Percentiles rank a stretch among this genome's conserved stretches.
These are phyloP conservation scores for Yamadazyma buinensis DNA, from an alignment of 1,139 yeast species.

Conservation along the genomic window DNA sequence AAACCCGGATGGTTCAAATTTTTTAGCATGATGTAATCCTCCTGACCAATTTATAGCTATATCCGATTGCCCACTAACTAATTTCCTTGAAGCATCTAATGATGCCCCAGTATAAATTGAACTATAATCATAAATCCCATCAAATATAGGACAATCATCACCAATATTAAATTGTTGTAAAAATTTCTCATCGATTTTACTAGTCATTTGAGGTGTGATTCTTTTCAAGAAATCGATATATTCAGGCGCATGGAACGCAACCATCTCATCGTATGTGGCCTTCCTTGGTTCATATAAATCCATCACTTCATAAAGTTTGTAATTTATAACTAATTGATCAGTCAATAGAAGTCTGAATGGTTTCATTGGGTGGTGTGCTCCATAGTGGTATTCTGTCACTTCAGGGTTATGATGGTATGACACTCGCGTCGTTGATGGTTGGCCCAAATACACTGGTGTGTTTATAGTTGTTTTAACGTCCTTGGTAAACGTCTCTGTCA, in stretches of 20 bases:
- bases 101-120: slow-evolving; percentile 95
- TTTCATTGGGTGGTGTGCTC: slow-evolving; percentile 95
- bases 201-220: slow-evolving; percentile 78
- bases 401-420: slow-evolving; percentile 88
- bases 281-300: slow-evolving; percentile 79
- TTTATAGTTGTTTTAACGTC: slow-evolving; percentile 58
- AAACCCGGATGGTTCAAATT: slow-evolving; percentile 93
- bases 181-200: slow-evolving; percentile 51
- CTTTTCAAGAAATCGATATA: slow-evolving; percentile 75
- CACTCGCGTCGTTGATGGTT: slow-evolving; percentile 45
- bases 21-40: slow-evolving; percentile 95
- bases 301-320: slow-evolving; percentile 85
- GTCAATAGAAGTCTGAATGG: slow-evolving; percentile 95
- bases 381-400: slow-evolving; percentile 81
- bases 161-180: slow-evolving; percentile 86
- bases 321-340: slow-evolving; percentile 83
- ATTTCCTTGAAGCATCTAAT: slow-evolving; percentile 94
- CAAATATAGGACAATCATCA: slow-evolving; percentile 96
- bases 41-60: slow-evolving; percentile 97
- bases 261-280: slow-evolving; percentile 77
- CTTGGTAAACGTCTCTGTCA: slow-evolving; percentile 31
- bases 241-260: slow-evolving; percentile 82
- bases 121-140: slow-evolving; percentile 92
- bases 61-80: slow-evolving; percentile 91
- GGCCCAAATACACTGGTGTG: slow-evolving; percentile 56